A percentile compares a stretch with the other conserved stretches of the same genome.
phyloP scores from a whole-genome alignment of 805 yeast species.

The Peterozyma xylosa region DNA sequence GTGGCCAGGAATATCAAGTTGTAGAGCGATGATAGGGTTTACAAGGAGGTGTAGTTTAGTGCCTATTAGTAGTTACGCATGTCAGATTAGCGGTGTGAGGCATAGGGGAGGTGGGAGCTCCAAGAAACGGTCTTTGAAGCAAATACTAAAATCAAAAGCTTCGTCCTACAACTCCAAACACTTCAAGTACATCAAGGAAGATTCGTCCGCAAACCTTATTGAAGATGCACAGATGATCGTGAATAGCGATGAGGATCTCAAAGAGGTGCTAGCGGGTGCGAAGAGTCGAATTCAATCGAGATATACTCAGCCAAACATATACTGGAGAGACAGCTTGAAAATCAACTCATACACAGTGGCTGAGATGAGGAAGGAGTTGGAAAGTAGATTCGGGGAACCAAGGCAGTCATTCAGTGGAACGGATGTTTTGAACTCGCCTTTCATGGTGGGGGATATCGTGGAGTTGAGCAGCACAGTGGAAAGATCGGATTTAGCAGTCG shows the following conservation, averaged over 20 bases:
- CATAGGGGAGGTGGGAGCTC: too few relatives aligned
- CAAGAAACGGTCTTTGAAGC: too few relatives aligned
- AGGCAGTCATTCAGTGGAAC: conserved; percentile 8
- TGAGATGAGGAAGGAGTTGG: conserved; percentile 8
- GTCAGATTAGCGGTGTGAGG: too few relatives aligned
- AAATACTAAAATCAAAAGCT: too few relatives aligned
- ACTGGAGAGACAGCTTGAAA: conserved; percentile 18
- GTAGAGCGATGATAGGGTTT: too few relatives aligned
- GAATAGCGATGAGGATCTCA: conserved; percentile 14
- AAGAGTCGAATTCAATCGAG: conserved; percentile 15
- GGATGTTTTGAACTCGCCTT: conserved; percentile 17
- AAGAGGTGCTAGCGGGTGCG: conserved; percentile 15
- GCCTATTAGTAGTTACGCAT: too few relatives aligned
- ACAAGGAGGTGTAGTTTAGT: too few relatives aligned
- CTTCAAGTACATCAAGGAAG: too few relatives aligned
- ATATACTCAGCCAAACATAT: conserved; percentile 20
- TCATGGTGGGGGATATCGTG: conserved; percentile 58
- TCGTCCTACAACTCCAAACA: too few relatives aligned
- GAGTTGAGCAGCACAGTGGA: conserved; percentile 34
- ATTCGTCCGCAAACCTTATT: too few relatives aligned
- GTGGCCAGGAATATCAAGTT: too few relatives aligned
- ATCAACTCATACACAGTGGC: conserved; percentile 11
- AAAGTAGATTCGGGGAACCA: conserved; percentile 12
- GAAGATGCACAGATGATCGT: too few relatives aligned
- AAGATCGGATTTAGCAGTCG: conserved; percentile 41